Evolutionary conservation across 2,329 filamentous ascomycete genomes (phyloP).

Genomic region (Trichophyton schoenleinii): DNA sequence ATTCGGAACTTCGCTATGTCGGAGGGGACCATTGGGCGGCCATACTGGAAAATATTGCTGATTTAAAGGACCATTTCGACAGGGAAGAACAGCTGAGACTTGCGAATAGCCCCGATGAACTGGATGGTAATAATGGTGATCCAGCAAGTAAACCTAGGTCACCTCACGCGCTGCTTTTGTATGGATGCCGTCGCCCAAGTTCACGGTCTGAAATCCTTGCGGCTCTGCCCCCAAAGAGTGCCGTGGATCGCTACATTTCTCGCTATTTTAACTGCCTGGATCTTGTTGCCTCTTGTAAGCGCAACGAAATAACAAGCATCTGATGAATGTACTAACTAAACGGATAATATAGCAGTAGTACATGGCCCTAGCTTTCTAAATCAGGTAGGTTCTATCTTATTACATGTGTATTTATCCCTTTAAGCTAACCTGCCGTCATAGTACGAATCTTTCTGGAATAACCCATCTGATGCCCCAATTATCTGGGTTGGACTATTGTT

Average conservation of each 20-base stretch:
- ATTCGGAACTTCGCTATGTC: slow-evolving; percentile 14
- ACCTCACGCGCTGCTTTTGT: neutral
- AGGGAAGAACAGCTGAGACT: slow-evolving; percentile 14
- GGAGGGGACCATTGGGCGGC: slow-evolving; percentile 20
- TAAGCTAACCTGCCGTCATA: slow-evolving; percentile 13
- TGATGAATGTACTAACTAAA: slow-evolving; percentile 16
- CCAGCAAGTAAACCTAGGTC: neutral
- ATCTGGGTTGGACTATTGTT: slow-evolving; percentile 37
- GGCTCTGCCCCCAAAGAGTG: slow-evolving; percentile 18
- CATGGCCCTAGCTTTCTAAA: slow-evolving; percentile 21
- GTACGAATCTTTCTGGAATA: slow-evolving; percentile 35
- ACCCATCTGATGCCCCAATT: slow-evolving; percentile 25
- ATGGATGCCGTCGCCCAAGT: slow-evolving; percentile 2
- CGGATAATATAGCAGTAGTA: slow-evolving; percentile 11
- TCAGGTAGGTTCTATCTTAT: slow-evolving; percentile 19
- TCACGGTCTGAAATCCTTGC: slow-evolving; percentile 23
- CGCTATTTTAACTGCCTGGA: slow-evolving; percentile 23
- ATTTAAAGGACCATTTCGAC: slow-evolving; percentile 17
- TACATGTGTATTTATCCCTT: too few relatives aligned
- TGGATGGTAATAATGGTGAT: slow-evolving; percentile 10
- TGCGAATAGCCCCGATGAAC: slow-evolving; percentile 26
- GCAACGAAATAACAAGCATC: slow-evolving; percentile 9
- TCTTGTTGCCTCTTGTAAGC: slow-evolving; percentile 17
- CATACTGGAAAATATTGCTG: slow-evolving; percentile 17
- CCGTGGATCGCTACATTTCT: slow-evolving; percentile 20